Base-by-base conservation (phyloP, 805 yeast species). In the Priceomyces fermenticarens region DNA sequence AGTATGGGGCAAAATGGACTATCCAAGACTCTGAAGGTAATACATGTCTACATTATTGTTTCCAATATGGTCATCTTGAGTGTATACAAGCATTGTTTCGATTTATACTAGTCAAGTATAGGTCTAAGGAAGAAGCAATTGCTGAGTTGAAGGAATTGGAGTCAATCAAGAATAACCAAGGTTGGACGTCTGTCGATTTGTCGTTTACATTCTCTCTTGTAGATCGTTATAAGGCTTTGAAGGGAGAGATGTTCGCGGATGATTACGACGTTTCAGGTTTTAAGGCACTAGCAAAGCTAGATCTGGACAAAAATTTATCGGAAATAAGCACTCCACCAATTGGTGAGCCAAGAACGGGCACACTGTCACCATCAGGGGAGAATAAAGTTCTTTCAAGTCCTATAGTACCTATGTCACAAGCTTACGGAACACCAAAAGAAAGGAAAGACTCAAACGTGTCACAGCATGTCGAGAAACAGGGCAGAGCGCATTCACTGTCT, bases 1-100 rank as follows among this genome's bases (percentile, higher is more conserved):
- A 70, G 38, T 67, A 65, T 44, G 74, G 73, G 4, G 74, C 73
- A 9, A 61, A 66, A 36, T 63, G 62, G 59, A 35, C 42, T 4
- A 12, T 47, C 3, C 40, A 47, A 12, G 74, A 70, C 40, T 39
- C 27, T 2, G 49, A 62, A 32, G 71, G 70, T 2, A 65, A 67
- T 45, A 65, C 67, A 29, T 55, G 69, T 32, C 52, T 70, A 14
- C 75, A 70, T 42, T 42, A 66, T 29, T 61, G 69, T 38, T 65
- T 69, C 46, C 67, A 68, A 38, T 60, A 57, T 45, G 71, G 69
- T 17, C 53, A 55, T 32, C 46, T 56, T 30, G 58, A 49, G 4
- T 67, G 73, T 39, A 49, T 66, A 14, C 53, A 54, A 38, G 63
- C 53, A 13, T 44, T 67, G 2, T 38, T 58, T 29, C 40, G 40